Evolutionary conservation across 164 flowering plant genomes (phyloP).

Genomic region (Stephania yunnanensis): DNA sequence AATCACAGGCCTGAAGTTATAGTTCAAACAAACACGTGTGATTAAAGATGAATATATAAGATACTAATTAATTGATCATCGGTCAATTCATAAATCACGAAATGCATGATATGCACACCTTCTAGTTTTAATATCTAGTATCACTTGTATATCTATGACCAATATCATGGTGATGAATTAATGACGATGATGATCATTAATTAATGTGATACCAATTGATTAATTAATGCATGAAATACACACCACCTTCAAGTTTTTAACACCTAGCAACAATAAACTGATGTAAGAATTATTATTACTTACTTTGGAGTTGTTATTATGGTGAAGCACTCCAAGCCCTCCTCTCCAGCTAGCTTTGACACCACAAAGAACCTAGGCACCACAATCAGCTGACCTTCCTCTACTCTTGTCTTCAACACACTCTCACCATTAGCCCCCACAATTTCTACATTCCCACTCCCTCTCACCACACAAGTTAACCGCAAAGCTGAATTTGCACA

Average conservation of each 20-base stretch:
- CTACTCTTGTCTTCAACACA: conserved; percentile 39
- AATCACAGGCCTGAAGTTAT: no score
- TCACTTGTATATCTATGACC: no score
- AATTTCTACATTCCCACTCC: conserved; percentile 64
- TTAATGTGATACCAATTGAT: no score
- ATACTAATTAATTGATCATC: no score
- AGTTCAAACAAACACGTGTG: no score
- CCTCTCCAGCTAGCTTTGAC: conserved; percentile 41
- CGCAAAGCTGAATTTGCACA: conserved; percentile 56
- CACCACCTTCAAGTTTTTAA: no score
- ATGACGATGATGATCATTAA: no score
- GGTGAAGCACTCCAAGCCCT: conserved; percentile 61
- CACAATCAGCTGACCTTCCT: conserved; percentile 47
- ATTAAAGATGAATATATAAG: no score
- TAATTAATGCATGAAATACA: no score
- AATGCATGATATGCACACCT: not conserved
- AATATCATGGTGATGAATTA: no score
- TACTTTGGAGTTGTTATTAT: conserved; percentile 54
- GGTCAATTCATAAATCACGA: not conserved
- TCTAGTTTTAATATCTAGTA: not conserved
- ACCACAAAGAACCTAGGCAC: conserved; percentile 58
- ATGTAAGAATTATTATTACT: conserved; percentile 5
- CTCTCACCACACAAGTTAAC: conserved; percentile 55
- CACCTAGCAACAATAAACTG: no score
- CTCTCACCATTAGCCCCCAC: conserved; percentile 56